Evolutionary conservation across 495 filamentous ascomycete genomes (phyloP), one percentile per base, ranked within the genome.

Genomic region (Acidiella bohemica): DNA sequence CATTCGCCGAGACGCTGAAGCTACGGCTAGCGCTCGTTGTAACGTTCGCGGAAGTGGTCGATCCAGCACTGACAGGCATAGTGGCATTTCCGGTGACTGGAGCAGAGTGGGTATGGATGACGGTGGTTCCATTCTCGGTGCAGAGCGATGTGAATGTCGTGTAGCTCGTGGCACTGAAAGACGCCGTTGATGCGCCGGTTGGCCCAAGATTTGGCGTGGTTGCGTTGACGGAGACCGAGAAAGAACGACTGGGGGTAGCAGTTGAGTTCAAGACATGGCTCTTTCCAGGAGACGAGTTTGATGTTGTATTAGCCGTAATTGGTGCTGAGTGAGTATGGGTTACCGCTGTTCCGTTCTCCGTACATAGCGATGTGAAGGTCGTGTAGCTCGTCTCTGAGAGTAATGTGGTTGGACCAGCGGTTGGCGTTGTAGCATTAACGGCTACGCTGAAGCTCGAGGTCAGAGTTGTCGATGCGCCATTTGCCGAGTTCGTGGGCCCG

Each of bases 281-380:
- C n/a, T n/a, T n/a, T n/a, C n/a, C n/a, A n/a, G n/a, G n/a, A n/a
- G n/a, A n/a, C n/a, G n/a, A n/a, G n/a, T n/a, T n/a, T n/a, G n/a
- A n/a, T n/a, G 34, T 37, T 24, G 34, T 22, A 14, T 37, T 37
- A 2, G 34, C 34, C 16, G 34, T 23, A 24, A 37, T 22, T n/a
- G 22, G 11, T 2, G 32, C 32, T 18, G 32, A 12, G 12, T 19
- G 32, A 4, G 5, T 5, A 21, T 12, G 12, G 32, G 20, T 12
- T 3, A 25, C 22, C 8, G 34, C 9, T 14, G 34, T 19, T 19
- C 34, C 25, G n/a, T 27, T 27, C n/a, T 27, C 25, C 7, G 25
- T 27, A 27, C 25, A 27, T 7, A 27, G 25, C 7, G 25, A 7
- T 27, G 25, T 27, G 25, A 7, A 27, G 7, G 25, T 27, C 25